These are phyloP conservation scores for Nothomitra cinnamomea DNA, from an alignment of 2,329 filamentous ascomycete genomes.

Conservation along the genomic window DNA sequence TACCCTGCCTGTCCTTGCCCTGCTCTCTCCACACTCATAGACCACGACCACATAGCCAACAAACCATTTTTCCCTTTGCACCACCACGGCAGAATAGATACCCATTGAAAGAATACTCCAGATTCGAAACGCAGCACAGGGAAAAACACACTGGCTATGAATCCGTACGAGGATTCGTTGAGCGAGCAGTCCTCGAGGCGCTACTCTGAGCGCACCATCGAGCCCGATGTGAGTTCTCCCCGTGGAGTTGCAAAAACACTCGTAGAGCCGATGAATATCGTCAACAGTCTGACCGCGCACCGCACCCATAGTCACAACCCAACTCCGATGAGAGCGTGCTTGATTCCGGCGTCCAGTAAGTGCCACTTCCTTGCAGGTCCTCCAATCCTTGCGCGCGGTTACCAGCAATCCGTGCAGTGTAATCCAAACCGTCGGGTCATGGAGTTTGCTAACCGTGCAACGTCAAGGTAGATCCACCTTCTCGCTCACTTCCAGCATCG, in stretches of 20 bases:
- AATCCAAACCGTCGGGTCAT: background rate
- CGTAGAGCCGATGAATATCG: no score
- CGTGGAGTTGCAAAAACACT: background rate
- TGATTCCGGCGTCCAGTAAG: background rate
- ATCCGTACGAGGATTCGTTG: background rate
- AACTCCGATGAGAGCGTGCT: background rate
- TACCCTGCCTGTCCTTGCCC: no score
- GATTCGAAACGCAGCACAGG: no score
- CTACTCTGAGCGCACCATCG: background rate
- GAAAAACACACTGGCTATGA: no score
- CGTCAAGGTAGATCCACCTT: background rate
- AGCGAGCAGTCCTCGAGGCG: background rate
- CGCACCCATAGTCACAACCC: background rate
- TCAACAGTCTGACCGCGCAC: background rate
- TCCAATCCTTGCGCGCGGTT: background rate
- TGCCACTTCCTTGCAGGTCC: background rate
- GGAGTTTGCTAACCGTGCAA: background rate
- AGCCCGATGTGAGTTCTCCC: conserved; percentile 1
- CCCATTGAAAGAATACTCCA: no score
- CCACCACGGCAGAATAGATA: no score
- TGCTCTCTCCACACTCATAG: no score
- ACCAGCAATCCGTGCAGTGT: no score
- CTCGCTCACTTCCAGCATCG: conserved; percentile 23
- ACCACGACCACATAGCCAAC: no score
- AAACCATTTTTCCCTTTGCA: no score